Evolutionary conservation across 495 filamentous ascomycete species (phyloP).

Genomic region (Penicillium cosmopolitanum): DNA sequence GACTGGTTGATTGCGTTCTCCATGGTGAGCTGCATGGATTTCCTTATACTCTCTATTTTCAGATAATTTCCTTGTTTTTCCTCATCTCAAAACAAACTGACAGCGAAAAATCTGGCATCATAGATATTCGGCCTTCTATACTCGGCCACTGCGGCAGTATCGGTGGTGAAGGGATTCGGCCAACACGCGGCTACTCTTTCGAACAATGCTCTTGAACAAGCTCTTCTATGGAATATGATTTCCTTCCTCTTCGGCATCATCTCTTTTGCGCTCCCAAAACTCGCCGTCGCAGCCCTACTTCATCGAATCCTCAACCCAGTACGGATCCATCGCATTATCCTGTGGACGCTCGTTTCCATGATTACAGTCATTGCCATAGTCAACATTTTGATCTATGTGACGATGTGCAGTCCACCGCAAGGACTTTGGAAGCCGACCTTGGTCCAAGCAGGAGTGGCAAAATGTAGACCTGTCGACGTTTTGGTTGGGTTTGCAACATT

Average conservation of each 20-base stretch:
- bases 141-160: conserved; percentile 22
- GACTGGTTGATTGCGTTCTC: conserved; percentile 17
- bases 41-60: not conserved
- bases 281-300: conserved; percentile 32
- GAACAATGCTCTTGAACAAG: conserved; percentile 17
- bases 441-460: conserved; percentile 17
- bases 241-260: conserved; percentile 33
- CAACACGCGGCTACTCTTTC: conserved; percentile 26
- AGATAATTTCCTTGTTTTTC: not conserved
- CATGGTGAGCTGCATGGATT: conserved; percentile 4
- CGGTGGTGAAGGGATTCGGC: conserved; percentile 34
- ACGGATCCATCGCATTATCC: conserved; percentile 9
- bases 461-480: conserved; percentile 24
- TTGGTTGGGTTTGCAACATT: conserved; percentile 31
- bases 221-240: conserved; percentile 26
- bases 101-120: not conserved
- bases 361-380: conserved; percentile 22
- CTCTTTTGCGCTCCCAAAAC: conserved; percentile 34
- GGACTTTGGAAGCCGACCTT: conserved; percentile 33
- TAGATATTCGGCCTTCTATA: conserved; percentile 30
- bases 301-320: conserved; percentile 32
- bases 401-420: conserved; percentile 31
- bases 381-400: conserved; percentile 34
- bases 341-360: conserved; percentile 26
- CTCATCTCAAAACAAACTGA: not conserved